Conservation (phyloP, 2,329 filamentous ascomycete species). For the Penicillium sp. region DNA sequence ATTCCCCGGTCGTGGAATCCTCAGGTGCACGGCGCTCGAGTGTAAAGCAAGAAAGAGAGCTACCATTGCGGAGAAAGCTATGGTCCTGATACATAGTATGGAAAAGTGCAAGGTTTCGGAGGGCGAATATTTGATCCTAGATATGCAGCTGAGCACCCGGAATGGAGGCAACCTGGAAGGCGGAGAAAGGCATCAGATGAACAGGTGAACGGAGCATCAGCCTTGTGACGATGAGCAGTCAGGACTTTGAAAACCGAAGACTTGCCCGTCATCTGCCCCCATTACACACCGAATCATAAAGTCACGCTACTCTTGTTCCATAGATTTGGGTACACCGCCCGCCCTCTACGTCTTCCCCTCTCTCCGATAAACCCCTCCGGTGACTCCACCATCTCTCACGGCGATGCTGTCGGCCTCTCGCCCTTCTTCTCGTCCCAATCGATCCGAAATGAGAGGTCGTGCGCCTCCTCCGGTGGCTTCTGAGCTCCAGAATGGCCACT, state of each 20-base stretch:
- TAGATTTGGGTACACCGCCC: slow-evolving; percentile 13
- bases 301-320: neutral
- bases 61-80: too few species aligned
- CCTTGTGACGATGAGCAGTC: too few species aligned
- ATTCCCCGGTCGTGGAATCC: neutral
- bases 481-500: slow-evolving; percentile 42
- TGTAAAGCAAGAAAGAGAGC: neutral
- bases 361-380: slow-evolving; percentile 22
- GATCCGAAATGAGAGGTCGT: slow-evolving; percentile 43
- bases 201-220: slow-evolving; percentile 17
- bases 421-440: slow-evolving; percentile 27
- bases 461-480: slow-evolving; percentile 41
- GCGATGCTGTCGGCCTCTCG: slow-evolving; percentile 26
- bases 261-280: neutral
- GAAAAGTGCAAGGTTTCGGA: neutral
- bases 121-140: neutral
- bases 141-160: slow-evolving; percentile 5
- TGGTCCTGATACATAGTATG: too few species aligned
- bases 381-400: slow-evolving; percentile 17
- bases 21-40: neutral
- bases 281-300: neutral
- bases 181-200: slow-evolving; percentile 20
- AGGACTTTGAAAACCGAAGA: neutral
- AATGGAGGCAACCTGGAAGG: slow-evolving; percentile 23
- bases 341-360: slow-evolving; percentile 17